Conservation (phyloP, 1,284 basidiomycete genomes). For the Xerocomus amazonicus region DNA sequence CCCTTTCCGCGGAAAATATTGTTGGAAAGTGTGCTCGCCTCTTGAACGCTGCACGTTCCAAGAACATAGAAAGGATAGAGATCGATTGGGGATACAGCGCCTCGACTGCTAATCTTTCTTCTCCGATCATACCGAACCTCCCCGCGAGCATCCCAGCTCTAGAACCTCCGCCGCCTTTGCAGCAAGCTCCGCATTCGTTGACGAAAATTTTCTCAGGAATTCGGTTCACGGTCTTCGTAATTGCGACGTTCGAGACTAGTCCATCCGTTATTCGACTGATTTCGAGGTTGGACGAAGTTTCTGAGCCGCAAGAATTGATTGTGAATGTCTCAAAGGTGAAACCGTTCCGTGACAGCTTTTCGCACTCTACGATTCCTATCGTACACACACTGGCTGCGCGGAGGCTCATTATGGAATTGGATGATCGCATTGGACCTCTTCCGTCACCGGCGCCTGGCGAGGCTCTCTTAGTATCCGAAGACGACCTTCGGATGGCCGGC, state of each 20-base stretch:
- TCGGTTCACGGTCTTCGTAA: conserved; percentile 44
- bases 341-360: conserved; percentile 28
- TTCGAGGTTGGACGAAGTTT: conserved; percentile 36
- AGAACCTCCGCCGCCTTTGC: conserved; percentile 35
- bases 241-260: conserved; percentile 36
- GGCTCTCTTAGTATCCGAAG: conserved; percentile 26
- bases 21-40: conserved; percentile 46
- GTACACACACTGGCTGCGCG: conserved; percentile 56
- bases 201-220: conserved; percentile 43
- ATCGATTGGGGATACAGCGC: conserved; percentile 44
- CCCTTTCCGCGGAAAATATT: conserved; percentile 43
- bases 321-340: conserved; percentile 41
- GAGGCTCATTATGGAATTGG: conserved; percentile 46
- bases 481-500: conserved; percentile 40
- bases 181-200: conserved; percentile 44
- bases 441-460: conserved; percentile 20
- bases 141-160: conserved; percentile 20
- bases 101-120: background rate
- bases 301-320: conserved; percentile 30
- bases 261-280: conserved; percentile 40
- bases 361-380: conserved; percentile 33
- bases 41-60: conserved; percentile 46
- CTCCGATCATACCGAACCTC: background rate
- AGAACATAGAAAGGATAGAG: conserved; percentile 41
- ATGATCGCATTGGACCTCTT: conserved; percentile 32